Conservation (phyloP, 2,329 filamentous ascomycete species). For the Biscogniauxia mediterranea region DNA sequence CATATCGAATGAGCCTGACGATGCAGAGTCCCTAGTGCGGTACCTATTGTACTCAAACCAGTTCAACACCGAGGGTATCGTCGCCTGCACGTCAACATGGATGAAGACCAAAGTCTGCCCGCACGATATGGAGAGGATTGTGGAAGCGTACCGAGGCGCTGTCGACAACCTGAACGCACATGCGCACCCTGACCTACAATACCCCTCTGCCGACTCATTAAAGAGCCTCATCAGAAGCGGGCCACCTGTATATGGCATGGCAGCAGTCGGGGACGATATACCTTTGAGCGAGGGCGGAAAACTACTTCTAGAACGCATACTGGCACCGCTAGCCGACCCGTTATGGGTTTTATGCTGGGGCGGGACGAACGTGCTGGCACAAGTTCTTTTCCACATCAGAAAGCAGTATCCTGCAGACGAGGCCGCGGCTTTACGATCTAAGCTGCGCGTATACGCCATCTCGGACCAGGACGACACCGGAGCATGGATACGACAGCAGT, state of each 20-base stretch:
- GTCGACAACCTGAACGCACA: conserved; percentile 42
- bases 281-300: not conserved
- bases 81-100: conserved; percentile 39
- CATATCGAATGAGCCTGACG: conserved; percentile 39
- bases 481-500: conserved; percentile 52
- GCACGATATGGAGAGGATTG: conserved; percentile 35
- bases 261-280: not conserved
- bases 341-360: conserved; percentile 51
- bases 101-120: conserved; percentile 31
- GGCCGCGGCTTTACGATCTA: conserved; percentile 33
- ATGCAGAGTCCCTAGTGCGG: conserved; percentile 35
- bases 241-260: conserved; percentile 28
- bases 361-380: conserved; percentile 47
- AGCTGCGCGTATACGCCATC: conserved; percentile 53
- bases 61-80: conserved; percentile 35
- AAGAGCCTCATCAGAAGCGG: conserved; percentile 31
- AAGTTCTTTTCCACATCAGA: conserved; percentile 41
- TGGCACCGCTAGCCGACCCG: conserved; percentile 33
- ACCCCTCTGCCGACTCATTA: conserved; percentile 33
- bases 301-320: not conserved
- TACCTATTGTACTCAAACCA: conserved; percentile 38
- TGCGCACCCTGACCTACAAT: conserved; percentile 38
- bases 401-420: conserved; percentile 29
- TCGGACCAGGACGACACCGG: conserved; percentile 60
- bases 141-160: conserved; percentile 37